Evolutionary conservation across 2,329 filamentous ascomycete genomes (phyloP), one percentile per base, ranked within the genome.

Genomic region (Microsporum ferrugineum): DNA sequence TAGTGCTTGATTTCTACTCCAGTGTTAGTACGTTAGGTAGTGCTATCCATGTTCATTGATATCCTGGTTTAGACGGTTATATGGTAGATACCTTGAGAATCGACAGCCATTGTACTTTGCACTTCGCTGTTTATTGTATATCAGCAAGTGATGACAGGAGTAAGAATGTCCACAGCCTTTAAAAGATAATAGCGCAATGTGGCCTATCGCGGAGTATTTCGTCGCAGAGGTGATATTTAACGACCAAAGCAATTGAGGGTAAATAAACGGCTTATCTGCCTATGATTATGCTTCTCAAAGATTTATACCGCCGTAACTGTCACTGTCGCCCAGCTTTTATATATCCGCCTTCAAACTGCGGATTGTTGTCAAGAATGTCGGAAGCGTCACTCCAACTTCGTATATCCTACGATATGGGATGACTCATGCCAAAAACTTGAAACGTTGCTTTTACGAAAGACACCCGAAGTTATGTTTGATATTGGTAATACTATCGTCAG

Each of bases 1-100:
- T 64, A 63, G 59, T 65, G 49, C 8, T 57, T 34, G 4, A 60
- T 63, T 31, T 58, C 59, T n/a, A 43, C 23, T 34, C 7, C 36
- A 2, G 29, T 53, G 10, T 53, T 53, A 53, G 49, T 33, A 53
- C 23, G 6, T 7, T 53, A 34, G 3, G 17, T 1, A 53, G 27
- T n/a, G 29, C 23, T n/a, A 27, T n/a, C 17, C 49, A 53, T 17
- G 7, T n/a, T 23, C 23, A 2, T 53, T 34, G 14, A 7, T n/a
- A 53, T 53, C 49, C 29, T 3, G 12, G 49, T 33, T 33, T 33
- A 31, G 27, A 53, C 31, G 7, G 49, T 5, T 14, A 53, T 33
- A 34, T 27, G 49, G 14, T 27, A 33, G 4, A 34, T 53, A 53
- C 49, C 31, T 33, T 7, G 33, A 34, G 49, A 53, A n/a, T 34